Percentiles rank a stretch among this genome's conserved stretches.
Conservation (phyloP, 768 basidiomycete genomes). For the Candolleomyces efflorescens region DNA sequence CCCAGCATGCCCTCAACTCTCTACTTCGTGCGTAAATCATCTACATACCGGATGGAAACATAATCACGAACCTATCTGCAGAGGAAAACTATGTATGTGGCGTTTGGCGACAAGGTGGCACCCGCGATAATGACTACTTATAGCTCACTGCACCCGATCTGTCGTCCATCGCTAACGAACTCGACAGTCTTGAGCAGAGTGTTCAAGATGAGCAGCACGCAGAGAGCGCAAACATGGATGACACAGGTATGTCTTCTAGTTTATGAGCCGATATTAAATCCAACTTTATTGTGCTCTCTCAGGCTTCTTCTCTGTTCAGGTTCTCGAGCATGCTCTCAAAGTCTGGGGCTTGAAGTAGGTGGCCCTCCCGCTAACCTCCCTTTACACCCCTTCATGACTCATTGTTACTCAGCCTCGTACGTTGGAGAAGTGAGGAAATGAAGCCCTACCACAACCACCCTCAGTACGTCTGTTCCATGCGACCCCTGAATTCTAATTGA, state of each 20-base stretch:
- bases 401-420: conserved; percentile 50
- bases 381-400: conserved; percentile 5
- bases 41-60: conserved; percentile 3
- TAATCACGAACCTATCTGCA: conserved; percentile 14
- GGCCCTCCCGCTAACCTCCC: neutral
- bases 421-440: conserved; percentile 86
- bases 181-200: conserved; percentile 63
- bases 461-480: conserved; percentile 49
- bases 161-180: conserved; percentile 61
- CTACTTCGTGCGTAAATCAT: conserved; percentile 58
- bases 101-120: too few relatives aligned
- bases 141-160: conserved; percentile 82
- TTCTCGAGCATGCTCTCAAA: conserved; percentile 77
- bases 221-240: conserved; percentile 83
- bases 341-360: conserved; percentile 80
- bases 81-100: conserved; percentile 42
- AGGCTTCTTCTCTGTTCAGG: conserved; percentile 94
- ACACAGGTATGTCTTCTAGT: conserved; percentile 54
- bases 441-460: conserved; percentile 68
- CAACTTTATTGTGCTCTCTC: neutral
- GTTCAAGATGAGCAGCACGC: conserved; percentile 46
- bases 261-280: neutral
- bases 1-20: conserved; percentile 81
- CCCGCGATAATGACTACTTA: neutral
- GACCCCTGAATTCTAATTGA: conserved; percentile 1